phyloP scores from a whole-genome alignment of 352 stramenopile genomes.

The Pythium vanterpoolii region DNA sequence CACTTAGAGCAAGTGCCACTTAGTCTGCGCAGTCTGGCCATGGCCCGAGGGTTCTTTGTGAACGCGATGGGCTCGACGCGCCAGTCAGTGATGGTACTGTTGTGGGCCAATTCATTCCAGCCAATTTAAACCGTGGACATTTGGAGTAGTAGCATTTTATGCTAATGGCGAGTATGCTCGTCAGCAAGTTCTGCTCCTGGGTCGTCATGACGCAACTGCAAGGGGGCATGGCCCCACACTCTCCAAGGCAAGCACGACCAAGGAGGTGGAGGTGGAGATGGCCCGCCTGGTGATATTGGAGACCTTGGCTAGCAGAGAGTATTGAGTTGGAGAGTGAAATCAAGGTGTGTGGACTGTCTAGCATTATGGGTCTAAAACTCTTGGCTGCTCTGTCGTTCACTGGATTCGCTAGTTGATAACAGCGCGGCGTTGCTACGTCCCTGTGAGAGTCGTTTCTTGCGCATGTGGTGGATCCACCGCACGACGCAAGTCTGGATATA shows the following conservation, averaged over 20 bases:
- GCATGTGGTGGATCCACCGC: constrained; percentile 49
- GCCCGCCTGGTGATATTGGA: too few relatives aligned
- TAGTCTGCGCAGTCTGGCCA: constrained; percentile 49
- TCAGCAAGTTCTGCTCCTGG: constrained; percentile 33
- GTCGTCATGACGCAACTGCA: constrained; percentile 35
- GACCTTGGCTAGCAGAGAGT: too few relatives aligned
- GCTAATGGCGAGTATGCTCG: constrained; percentile 24
- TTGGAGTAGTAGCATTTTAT: constrained; percentile 28
- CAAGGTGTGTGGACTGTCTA: too few relatives aligned
- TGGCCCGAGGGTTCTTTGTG: constrained; percentile 64
- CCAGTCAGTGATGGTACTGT: constrained; percentile 39
- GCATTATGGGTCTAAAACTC: not conserved
- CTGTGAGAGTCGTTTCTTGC: constrained; percentile 11
- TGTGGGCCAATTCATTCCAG: constrained; percentile 35
- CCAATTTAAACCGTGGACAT: constrained; percentile 11
- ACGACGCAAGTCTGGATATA: constrained; percentile 60
- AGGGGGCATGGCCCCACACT: constrained; percentile 24
- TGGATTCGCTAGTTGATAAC: not conserved
- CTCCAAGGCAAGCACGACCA: too few relatives aligned
- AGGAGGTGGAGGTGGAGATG: too few relatives aligned
- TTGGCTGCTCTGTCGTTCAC: not conserved
- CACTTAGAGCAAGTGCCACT: constrained; percentile 57
- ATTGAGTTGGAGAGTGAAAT: too few relatives aligned
- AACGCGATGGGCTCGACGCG: constrained; percentile 51
- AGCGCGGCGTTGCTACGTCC: not conserved